These are phyloP conservation scores for Sextonia rubra DNA, from an alignment of 164 flowering plant genomes.

Conservation along the genomic window DNA sequence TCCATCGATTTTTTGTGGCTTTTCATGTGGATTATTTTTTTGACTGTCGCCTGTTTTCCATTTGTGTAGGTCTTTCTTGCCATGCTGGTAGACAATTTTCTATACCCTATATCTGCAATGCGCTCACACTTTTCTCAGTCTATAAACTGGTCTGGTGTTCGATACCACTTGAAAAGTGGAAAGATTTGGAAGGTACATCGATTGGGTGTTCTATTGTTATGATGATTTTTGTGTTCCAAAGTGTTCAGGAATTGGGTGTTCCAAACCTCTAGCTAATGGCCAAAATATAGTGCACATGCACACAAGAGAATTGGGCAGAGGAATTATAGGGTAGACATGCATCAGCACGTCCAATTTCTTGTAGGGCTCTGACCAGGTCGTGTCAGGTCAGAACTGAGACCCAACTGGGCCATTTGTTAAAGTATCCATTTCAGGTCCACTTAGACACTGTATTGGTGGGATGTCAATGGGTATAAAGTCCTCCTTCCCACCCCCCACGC, in stretches of 20 bases:
- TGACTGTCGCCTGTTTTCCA: neutral
- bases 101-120: slow-evolving; percentile 78
- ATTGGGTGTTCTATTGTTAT: neutral
- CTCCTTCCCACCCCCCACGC: too few species aligned
- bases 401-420: too few species aligned
- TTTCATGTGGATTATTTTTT: neutral
- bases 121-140: slow-evolving; percentile 87
- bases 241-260: neutral
- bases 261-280: too few species aligned
- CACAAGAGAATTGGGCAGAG: too few species aligned
- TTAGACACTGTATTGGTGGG: too few species aligned
- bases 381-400: too few species aligned
- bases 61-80: slow-evolving; percentile 80
- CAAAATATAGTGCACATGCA: too few species aligned
- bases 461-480: too few species aligned
- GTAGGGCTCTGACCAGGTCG: too few species aligned
- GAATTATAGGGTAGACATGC: too few species aligned
- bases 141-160: slow-evolving; percentile 94
- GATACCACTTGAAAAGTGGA: slow-evolving; percentile 81
- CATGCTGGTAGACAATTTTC: slow-evolving; percentile 85
- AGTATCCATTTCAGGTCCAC: too few species aligned
- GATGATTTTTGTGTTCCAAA: neutral
- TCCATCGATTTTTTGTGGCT: neutral
- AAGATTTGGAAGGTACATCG: slow-evolving; percentile 68
- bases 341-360: too few species aligned